These are phyloP conservation scores for Xylariaceae sp. DNA, from an alignment of 2,329 filamentous ascomycete species.

Conservation along the genomic window DNA sequence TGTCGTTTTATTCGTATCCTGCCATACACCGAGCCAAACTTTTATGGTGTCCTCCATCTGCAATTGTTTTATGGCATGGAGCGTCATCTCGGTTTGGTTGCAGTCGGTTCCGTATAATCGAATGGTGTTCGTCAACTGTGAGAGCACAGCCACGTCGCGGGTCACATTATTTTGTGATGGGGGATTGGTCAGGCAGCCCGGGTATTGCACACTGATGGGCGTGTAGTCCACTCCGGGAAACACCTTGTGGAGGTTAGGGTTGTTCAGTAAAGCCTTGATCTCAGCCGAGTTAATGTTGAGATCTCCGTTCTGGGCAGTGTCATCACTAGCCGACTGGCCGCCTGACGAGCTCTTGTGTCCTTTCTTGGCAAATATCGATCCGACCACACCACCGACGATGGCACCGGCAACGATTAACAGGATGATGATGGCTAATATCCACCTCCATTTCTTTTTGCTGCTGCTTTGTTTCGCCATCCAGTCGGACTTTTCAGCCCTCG, in stretches of 20 bases:
- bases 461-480: slow-evolving; percentile 57
- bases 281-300: slow-evolving; percentile 68
- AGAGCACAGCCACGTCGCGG: slow-evolving; percentile 81
- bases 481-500: slow-evolving; percentile 55
- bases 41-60: slow-evolving; percentile 68
- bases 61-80: slow-evolving; percentile 73
- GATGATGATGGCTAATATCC: slow-evolving; percentile 61
- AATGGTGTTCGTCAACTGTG: slow-evolving; percentile 81
- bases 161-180: slow-evolving; percentile 94
- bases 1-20: slow-evolving; percentile 76
- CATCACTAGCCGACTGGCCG: slow-evolving; percentile 51
- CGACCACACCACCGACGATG: slow-evolving; percentile 67
- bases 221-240: slow-evolving; percentile 97
- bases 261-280: slow-evolving; percentile 77
- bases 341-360: slow-evolving; percentile 14
- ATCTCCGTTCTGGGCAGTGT: slow-evolving; percentile 60
- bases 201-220: slow-evolving; percentile 84
- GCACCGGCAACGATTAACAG: slow-evolving; percentile 61
- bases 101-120: slow-evolving; percentile 93
- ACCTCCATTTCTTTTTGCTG: slow-evolving; percentile 61
- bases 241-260: slow-evolving; percentile 77
- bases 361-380: slow-evolving; percentile 35
- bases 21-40: slow-evolving; percentile 92
- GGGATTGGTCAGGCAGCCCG: slow-evolving; percentile 68
- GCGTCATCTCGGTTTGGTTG: slow-evolving; percentile 92